These are phyloP conservation scores for Candida methanosorbosa DNA, from an alignment of 805 yeast genomes.

Conservation along the genomic window DNA sequence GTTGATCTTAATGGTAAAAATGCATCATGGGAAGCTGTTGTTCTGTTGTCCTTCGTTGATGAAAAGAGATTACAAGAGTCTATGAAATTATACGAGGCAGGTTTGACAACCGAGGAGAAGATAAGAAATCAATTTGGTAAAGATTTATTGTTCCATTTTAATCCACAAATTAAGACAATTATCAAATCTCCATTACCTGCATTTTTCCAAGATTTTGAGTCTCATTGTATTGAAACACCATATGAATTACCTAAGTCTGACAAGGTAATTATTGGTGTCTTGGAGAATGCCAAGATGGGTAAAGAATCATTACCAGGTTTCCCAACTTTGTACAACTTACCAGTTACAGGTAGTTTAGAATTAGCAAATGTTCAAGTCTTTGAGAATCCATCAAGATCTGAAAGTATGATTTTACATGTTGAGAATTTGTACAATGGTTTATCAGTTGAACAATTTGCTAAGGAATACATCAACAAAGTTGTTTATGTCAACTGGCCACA, in stretches of 20 bases:
- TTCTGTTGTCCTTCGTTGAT: conserved; percentile 84
- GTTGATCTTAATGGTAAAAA: conserved; percentile 95
- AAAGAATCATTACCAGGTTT: conserved; percentile 76
- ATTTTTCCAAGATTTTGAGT: conserved; percentile 68
- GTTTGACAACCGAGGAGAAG: conserved; percentile 61
- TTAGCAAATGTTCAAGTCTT: conserved; percentile 67
- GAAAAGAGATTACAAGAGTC: conserved; percentile 65
- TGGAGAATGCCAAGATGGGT: conserved; percentile 62
- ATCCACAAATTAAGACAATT: conserved; percentile 62
- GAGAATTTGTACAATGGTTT: conserved; percentile 46
- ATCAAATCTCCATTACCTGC: conserved; percentile 74
- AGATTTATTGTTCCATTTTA: conserved; percentile 59
- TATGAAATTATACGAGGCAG: conserved; percentile 54
- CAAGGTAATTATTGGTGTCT: conserved; percentile 44
- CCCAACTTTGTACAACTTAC: conserved; percentile 72
- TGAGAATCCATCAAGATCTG: conserved; percentile 77
- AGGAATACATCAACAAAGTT: conserved; percentile 48
- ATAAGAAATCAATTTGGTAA: conserved; percentile 67
- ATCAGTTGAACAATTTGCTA: conserved; percentile 56
- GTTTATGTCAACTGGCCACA: conserved; percentile 90
- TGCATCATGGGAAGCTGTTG: conserved; percentile 93
- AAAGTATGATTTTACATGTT: conserved; percentile 64
- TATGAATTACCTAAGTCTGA: conserved; percentile 43
- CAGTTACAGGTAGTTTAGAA: conserved; percentile 45
- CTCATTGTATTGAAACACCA: conserved; percentile 64